These are phyloP conservation scores for Calonectria pseudoturangicola DNA, from an alignment of 2,329 filamentous ascomycete species.

Conservation along the genomic window DNA sequence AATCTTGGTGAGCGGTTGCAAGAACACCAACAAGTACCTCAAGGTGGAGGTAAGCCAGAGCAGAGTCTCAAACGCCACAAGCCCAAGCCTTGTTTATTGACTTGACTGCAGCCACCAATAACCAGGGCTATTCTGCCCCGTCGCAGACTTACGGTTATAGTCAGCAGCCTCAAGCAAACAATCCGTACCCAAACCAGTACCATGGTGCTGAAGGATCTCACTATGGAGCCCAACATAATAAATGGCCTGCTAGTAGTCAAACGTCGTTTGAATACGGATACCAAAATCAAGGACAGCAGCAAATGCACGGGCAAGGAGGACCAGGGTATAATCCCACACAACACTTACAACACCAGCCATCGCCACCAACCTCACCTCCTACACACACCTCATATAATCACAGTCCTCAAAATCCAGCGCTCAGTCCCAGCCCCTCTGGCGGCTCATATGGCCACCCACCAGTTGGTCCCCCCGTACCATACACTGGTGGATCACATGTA, in stretches of 20 bases:
- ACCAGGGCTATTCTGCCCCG: not conserved
- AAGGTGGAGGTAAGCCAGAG: conserved; percentile 13
- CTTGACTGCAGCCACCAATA: not conserved
- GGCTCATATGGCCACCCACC: not conserved
- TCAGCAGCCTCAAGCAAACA: conserved; percentile 3
- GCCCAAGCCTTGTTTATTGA: not conserved
- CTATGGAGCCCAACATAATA: conserved; percentile 30
- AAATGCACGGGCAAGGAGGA: conserved; percentile 25
- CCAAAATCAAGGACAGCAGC: conserved; percentile 28
- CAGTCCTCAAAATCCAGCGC: not conserved
- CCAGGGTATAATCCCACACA: conserved; percentile 7
- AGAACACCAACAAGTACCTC: conserved; percentile 17
- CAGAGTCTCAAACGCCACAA: no score
- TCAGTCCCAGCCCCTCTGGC: not conserved
- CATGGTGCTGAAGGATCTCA: not conserved
- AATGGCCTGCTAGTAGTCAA: conserved; percentile 9
- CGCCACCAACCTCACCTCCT: conserved; percentile 11
- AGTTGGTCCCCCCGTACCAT: not conserved
- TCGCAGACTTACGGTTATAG: conserved; percentile 17
- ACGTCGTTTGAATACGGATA: not conserved
- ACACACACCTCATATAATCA: conserved; percentile 18
- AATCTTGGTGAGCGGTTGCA: conserved; percentile 31
- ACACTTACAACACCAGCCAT: not conserved
- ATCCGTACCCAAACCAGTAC: conserved; percentile 6
- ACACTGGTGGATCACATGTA: not conserved